Evolutionary conservation across 2,329 filamentous ascomycete genomes (phyloP).

Genomic region (Rutstroemia sydowiana): DNA sequence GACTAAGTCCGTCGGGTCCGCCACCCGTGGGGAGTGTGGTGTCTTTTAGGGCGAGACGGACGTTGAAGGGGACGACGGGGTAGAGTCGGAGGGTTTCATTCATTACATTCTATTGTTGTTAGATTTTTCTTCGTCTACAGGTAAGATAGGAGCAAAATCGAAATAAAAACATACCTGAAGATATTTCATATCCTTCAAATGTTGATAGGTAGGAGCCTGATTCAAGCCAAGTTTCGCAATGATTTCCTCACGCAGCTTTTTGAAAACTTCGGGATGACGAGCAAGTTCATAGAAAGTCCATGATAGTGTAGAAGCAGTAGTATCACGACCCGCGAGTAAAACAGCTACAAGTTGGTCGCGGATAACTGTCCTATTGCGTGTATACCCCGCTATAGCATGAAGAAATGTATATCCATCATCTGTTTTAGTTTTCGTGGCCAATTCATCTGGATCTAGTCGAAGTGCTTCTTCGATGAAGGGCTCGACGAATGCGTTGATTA

Average conservation of each 20-base stretch:
- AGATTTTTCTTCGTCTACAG: background rate
- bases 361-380: conserved; percentile 61
- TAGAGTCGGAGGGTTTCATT: conserved; percentile 75
- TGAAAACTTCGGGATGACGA: conserved; percentile 58
- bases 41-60: conserved; percentile 63
- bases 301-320: conserved; percentile 72
- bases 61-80: conserved; percentile 72
- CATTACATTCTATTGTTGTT: conserved; percentile 48
- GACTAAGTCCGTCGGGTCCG: conserved; percentile 52
- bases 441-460: conserved; percentile 59
- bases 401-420: conserved; percentile 76
- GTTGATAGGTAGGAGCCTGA: conserved; percentile 60
- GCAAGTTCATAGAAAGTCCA: conserved; percentile 81
- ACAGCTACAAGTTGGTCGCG: conserved; percentile 80
- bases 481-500: conserved; percentile 70
- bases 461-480: conserved; percentile 71
- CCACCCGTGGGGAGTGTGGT: conserved; percentile 69
- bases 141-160: background rate
- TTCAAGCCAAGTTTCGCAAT: conserved; percentile 55
- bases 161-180: conserved; percentile 38
- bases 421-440: conserved; percentile 64
- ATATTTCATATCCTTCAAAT: conserved; percentile 85
- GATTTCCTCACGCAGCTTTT: conserved; percentile 68
- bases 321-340: conserved; percentile 79
- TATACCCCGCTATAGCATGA: conserved; percentile 76